phyloP scores from a whole-genome alignment of 2,329 filamentous ascomycete genomes.

The Dothistroma septosporum region DNA sequence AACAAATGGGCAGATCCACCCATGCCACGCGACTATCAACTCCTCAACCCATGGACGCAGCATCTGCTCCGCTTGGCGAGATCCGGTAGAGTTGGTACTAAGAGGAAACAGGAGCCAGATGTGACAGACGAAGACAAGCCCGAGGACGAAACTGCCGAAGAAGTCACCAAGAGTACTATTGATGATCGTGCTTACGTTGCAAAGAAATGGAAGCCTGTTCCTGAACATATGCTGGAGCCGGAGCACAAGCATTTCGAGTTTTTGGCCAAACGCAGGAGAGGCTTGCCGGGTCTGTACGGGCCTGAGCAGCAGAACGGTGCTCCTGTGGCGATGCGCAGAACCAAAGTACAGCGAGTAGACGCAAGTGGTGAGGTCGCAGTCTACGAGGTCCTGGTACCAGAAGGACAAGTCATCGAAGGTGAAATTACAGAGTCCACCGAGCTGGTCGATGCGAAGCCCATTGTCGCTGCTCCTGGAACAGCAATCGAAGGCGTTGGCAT shows the following conservation, averaged over 20 bases:
- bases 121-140: slow-evolving; percentile 58
- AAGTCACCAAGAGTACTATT: slow-evolving; percentile 40
- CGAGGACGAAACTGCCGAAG: slow-evolving; percentile 37
- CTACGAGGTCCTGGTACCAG: slow-evolving; percentile 75
- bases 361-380: slow-evolving; percentile 74
- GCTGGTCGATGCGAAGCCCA: slow-evolving; percentile 41
- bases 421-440: slow-evolving; percentile 64
- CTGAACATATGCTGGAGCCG: slow-evolving; percentile 54
- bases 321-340: slow-evolving; percentile 61
- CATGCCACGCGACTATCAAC: slow-evolving; percentile 80
- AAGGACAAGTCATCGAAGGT: slow-evolving; percentile 75
- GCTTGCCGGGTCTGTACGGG: slow-evolving; percentile 52
- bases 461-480: slow-evolving; percentile 55
- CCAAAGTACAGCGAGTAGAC: slow-evolving; percentile 71
- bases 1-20: slow-evolving; percentile 76
- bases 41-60: slow-evolving; percentile 74
- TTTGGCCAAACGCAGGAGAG: slow-evolving; percentile 58
- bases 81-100: slow-evolving; percentile 56
- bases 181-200: slow-evolving; percentile 50
- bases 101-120: slow-evolving; percentile 58
- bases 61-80: slow-evolving; percentile 77
- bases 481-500: slow-evolving; percentile 57
- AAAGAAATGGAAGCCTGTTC: slow-evolving; percentile 56
- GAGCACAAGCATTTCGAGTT: slow-evolving; percentile 54
- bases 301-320: slow-evolving; percentile 28